Percentiles rank a stretch among this genome's conserved stretches.
Evolutionary conservation across 345 rosid genomes (phyloP).

Genomic region (Eucalyptus globulus): DNA sequence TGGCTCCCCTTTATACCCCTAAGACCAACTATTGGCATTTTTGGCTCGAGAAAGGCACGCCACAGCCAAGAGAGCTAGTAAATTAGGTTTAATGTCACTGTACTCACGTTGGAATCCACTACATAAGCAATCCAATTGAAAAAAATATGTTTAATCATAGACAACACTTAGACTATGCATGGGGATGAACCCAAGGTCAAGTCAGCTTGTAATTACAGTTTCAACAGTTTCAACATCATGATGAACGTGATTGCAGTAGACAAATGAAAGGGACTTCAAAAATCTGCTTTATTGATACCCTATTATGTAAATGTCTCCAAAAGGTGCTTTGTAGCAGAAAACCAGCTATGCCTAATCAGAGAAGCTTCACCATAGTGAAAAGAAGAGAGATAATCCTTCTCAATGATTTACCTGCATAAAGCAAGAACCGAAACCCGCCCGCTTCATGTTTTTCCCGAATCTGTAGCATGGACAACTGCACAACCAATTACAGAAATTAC

Average conservation of each 20-base stretch:
- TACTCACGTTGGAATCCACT: not conserved
- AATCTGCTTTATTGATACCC: not conserved
- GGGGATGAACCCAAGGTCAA: not conserved
- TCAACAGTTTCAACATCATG: not conserved
- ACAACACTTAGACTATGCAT: not conserved
- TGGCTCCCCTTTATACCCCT: not conserved
- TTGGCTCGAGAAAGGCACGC: not conserved
- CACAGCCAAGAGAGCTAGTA: not conserved
- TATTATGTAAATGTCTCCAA: not conserved
- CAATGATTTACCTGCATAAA: not conserved
- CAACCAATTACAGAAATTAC: not conserved
- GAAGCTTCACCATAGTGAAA: not conserved
- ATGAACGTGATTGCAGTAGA: not conserved
- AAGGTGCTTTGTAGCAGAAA: not conserved
- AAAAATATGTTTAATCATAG: not conserved
- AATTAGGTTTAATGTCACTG: not conserved
- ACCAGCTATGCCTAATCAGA: not conserved
- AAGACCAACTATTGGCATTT: not conserved
- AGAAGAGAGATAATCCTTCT: not conserved
- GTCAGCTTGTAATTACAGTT: not conserved
- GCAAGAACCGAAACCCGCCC: constrained; percentile 76
- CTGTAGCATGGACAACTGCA: constrained; percentile 37
- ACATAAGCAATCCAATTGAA: not conserved
- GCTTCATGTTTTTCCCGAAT: constrained; percentile 85
- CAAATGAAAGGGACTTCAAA: not conserved